Base-by-base conservation (phyloP, 148 eudicot species). In the Fagopyrum tataricum region DNA sequence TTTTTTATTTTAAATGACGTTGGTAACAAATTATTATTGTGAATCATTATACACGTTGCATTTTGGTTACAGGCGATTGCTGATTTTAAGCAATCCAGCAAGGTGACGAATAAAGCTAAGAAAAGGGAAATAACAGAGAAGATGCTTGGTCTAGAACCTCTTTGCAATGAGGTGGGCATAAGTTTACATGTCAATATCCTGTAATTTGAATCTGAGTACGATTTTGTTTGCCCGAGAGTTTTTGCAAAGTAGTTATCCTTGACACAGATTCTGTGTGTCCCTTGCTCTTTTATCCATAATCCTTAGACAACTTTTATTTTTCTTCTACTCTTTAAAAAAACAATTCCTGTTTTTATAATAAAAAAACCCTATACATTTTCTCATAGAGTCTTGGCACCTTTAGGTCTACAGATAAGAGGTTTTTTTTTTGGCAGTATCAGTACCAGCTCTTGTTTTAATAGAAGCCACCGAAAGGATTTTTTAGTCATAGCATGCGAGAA, bases 91-190 rank as follows among this genome's bases (percentile, higher is more conserved):
- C 82, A 86, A 56, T 79, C 84, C 26, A 67, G 79, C 82, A 77
- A 72, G 76, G 79, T n/a, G 46, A 72, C 88, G 83, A 77, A 51
- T 52, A 86, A 75, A 78, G 75, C 67, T 66, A 85, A 84, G 80
- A 81, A 67, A 67, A 86, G 82, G 72, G 72, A 31, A 59, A 78
- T 94, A 42, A 82, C 87, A 14, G 96, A 82, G 88, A 74, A 81
- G 53, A 74, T 61, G 76, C 80, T 94, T 75, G 80, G 67, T 48
- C 87, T 94, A 69, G 87, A 88, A 82, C 98, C 90, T 75, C 84
- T 87, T 21, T 82, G 90, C 78, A 64, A 71, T 61, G 88, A 84
- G 86, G 98, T 94, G 76, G 0, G 48, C 23, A 2, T 64, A 14
- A 15, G 11, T 9, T 43, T 70, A 42, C 18, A 37, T 47, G 26